These are phyloP conservation scores for Phytophthora cactorum DNA, from an alignment of 352 stramenopile genomes.

Conservation along the genomic window DNA sequence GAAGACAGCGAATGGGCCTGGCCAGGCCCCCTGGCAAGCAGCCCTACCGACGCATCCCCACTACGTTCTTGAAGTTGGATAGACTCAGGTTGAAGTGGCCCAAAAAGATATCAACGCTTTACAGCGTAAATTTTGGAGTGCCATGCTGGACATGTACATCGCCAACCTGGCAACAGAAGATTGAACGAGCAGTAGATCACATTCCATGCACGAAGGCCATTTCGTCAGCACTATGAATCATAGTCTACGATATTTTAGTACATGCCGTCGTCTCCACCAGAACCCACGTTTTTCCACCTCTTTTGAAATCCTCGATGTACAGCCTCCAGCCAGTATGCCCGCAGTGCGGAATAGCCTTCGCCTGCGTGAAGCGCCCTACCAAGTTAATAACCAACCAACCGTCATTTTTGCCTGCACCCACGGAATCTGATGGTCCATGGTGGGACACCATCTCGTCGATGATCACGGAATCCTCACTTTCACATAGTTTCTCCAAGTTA, in stretches of 20 bases:
- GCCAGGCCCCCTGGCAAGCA: too few species aligned
- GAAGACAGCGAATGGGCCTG: background rate
- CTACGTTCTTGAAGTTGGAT: conserved; percentile 32
- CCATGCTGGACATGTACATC: background rate
- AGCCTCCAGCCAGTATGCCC: too few species aligned
- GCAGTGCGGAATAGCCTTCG: background rate
- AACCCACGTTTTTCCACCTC: too few species aligned
- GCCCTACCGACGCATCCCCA: background rate
- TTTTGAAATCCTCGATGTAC: too few species aligned
- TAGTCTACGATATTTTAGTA: too few species aligned
- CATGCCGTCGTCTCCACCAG: too few species aligned
- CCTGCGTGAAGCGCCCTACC: background rate
- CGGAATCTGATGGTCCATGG: conserved; percentile 27
- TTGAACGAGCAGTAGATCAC: too few species aligned
- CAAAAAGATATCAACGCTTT: conserved; percentile 4
- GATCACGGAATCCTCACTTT: conserved; percentile 4
- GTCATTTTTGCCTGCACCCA: conserved; percentile 8
- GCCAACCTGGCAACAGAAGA: too few species aligned
- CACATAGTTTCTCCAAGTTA: conserved; percentile 18
- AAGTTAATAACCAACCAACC: background rate
- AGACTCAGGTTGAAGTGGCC: conserved; percentile 27
- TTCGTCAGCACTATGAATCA: too few species aligned
- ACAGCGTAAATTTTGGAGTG: background rate
- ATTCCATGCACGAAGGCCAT: too few species aligned
- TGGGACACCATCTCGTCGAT: conserved; percentile 5